phyloP scores from a whole-genome alignment of 345 rosid species.

The Syzygium oleosum region DNA sequence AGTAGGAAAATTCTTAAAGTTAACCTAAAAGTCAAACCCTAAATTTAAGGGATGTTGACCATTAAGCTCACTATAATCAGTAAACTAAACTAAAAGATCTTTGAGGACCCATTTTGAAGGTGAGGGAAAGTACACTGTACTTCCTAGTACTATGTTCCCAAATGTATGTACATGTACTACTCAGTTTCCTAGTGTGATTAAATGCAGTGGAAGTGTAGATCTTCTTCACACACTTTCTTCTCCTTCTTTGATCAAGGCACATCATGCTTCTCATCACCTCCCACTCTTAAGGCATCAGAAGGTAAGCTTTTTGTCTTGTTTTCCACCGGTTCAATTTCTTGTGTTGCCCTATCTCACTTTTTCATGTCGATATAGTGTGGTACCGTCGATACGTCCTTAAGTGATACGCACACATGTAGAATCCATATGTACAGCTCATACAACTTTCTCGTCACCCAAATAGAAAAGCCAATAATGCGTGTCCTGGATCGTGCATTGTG shows the following conservation, averaged over 20 bases:
- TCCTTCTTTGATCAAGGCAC: not conserved
- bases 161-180: not conserved
- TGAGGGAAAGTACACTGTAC: not conserved
- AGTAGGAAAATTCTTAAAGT: not conserved
- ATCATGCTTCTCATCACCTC: not conserved
- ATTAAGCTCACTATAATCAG: not conserved
- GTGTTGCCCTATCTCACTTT: not conserved
- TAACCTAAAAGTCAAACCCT: not conserved
- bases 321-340: not conserved
- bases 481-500: not conserved
- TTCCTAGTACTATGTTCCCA: not conserved
- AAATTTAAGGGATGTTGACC: not conserved
- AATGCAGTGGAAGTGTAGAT: not conserved
- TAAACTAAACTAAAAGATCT: not conserved
- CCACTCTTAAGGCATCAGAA: not conserved
- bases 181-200: not conserved
- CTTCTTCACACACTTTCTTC: not conserved
- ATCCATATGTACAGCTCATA: not conserved
- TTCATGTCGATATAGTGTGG: not conserved
- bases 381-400: no score
- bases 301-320: not conserved
- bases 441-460: not conserved
- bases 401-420: fast-evolving
- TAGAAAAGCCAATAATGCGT: not conserved
- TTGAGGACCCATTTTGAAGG: not conserved